phyloP scores from a whole-genome alignment of 2,329 filamentous ascomycete genomes.

The Aspergillus sp. region DNA sequence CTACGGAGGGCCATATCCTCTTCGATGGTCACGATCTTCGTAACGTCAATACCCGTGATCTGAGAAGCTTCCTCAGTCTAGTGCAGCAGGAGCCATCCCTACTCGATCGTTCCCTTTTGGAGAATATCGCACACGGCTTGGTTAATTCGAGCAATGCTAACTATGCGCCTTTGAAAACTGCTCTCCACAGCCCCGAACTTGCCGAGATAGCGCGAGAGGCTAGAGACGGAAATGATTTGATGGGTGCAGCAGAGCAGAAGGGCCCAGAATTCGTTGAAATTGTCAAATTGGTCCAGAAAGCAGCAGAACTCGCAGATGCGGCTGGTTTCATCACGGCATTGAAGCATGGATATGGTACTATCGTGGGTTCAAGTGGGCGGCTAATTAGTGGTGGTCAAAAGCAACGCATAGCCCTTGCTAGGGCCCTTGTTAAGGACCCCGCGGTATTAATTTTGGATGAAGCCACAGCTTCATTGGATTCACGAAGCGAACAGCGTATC shows the following conservation, averaged over 20 bases:
- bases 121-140: conserved; percentile 55
- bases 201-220: conserved; percentile 26
- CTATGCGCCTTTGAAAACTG: conserved; percentile 23
- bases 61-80: conserved; percentile 37
- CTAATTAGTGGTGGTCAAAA: conserved; percentile 68
- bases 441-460: conserved; percentile 62
- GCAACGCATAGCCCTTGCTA: conserved; percentile 85
- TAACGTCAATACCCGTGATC: conserved; percentile 34
- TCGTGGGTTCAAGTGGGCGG: conserved; percentile 36
- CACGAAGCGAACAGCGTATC: conserved; percentile 35
- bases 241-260: neutral
- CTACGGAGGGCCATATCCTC: conserved; percentile 28
- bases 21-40: conserved; percentile 31
- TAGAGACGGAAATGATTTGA: neutral
- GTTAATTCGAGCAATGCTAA: conserved; percentile 33
- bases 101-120: conserved; percentile 52
- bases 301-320: conserved; percentile 29
- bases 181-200: conserved; percentile 20
- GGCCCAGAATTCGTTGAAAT: conserved; percentile 24
- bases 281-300: conserved; percentile 27
- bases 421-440: conserved; percentile 80
- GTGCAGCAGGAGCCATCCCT: conserved; percentile 56
- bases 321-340: conserved; percentile 27
- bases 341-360: conserved; percentile 25
- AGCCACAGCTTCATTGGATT: conserved; percentile 39